Percentiles rank a stretch among this genome's conserved stretches.
These are phyloP conservation scores for Microcera coccophila DNA, from an alignment of 2,329 filamentous ascomycete genomes.

Conservation along the genomic window DNA sequence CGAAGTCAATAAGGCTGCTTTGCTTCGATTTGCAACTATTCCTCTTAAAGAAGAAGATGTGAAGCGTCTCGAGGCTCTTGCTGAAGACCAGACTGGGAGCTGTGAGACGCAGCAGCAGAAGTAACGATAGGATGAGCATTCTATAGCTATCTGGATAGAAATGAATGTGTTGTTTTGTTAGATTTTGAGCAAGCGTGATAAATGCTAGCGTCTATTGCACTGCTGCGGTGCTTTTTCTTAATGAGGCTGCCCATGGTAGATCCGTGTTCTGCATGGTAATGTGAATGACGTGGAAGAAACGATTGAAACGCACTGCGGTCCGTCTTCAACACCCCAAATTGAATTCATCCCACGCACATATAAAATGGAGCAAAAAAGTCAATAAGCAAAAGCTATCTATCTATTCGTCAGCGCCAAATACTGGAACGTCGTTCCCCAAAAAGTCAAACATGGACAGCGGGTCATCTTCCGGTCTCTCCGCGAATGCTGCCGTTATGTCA, in stretches of 20 bases:
- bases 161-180: too few relatives aligned
- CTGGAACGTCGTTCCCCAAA: constrained; percentile 21
- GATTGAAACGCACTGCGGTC: too few relatives aligned
- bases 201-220: too few relatives aligned
- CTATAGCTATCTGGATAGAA: too few relatives aligned
- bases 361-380: not conserved
- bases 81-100: not conserved
- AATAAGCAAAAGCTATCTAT: not conserved
- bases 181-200: too few relatives aligned
- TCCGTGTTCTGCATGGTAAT: too few relatives aligned
- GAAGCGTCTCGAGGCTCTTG: constrained; percentile 8
- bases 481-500: constrained; percentile 18
- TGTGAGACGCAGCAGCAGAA: too few relatives aligned
- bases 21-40: constrained; percentile 16
- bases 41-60: constrained; percentile 14
- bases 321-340: not conserved
- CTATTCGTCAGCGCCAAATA: constrained; percentile 23
- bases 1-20: constrained; percentile 14
- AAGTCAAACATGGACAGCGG: constrained; percentile 24
- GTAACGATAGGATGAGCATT: too few relatives aligned
- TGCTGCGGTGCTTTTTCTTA: too few relatives aligned
- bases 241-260: too few relatives aligned
- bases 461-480: constrained; percentile 22
- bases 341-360: not conserved
- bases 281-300: too few relatives aligned